phyloP scores from a whole-genome alignment of 2,329 filamentous ascomycete species.

The Bisporella sp. region DNA sequence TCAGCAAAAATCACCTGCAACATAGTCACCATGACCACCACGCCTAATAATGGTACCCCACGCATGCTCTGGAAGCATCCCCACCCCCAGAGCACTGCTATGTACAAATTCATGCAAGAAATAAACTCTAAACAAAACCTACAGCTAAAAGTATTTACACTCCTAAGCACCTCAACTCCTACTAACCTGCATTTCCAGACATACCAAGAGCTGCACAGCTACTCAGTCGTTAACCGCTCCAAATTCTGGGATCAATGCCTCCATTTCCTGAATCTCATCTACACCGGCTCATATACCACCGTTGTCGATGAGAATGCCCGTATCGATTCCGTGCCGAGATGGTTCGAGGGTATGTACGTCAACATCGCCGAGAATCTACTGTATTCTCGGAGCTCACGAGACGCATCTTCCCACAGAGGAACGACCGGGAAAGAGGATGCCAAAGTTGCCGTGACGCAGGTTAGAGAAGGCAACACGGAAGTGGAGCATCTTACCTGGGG shows the following conservation, averaged over 20 bases:
- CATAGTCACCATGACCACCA: too few relatives aligned
- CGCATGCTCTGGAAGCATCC: conserved; percentile 65
- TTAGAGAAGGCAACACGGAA: conserved; percentile 56
- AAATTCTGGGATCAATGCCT: conserved; percentile 63
- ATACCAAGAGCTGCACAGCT: conserved; percentile 64
- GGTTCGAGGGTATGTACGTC: conserved; percentile 68
- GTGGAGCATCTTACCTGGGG: conserved; percentile 58
- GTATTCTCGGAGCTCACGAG: conserved; percentile 42
- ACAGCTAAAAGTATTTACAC: conserved; percentile 44
- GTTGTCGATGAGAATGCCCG: conserved; percentile 64
- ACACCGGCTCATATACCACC: conserved; percentile 49
- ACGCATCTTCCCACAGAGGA: conserved; percentile 37
- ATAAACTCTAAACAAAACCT: conserved; percentile 52
- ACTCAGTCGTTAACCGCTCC: conserved; percentile 53
- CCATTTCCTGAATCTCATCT: conserved; percentile 50
- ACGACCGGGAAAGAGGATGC: conserved; percentile 61
- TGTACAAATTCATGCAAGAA: conserved; percentile 61
- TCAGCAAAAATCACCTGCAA: too few relatives aligned
- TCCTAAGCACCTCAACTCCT: neutral
- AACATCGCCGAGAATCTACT: conserved; percentile 81
- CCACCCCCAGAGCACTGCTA: conserved; percentile 51
- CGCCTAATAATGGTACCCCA: conserved; percentile 28
- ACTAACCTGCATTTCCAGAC: conserved; percentile 34
- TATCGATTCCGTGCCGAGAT: conserved; percentile 65
- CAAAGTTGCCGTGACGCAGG: conserved; percentile 65